Conservation (phyloP, 768 basidiomycete species). For the Mycena galericulata region DNA sequence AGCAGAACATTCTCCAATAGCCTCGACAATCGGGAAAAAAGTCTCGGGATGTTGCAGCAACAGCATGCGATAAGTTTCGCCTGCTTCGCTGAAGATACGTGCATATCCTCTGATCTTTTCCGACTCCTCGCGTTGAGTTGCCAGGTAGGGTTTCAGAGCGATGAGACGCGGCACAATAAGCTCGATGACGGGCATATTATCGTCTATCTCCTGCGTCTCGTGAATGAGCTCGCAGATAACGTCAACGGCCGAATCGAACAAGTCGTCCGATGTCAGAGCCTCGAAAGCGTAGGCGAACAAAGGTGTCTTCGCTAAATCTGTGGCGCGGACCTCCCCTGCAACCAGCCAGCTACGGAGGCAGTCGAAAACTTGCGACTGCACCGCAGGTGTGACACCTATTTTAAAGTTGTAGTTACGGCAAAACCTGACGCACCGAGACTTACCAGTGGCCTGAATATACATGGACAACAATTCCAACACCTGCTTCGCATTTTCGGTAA, state of each 20-base stretch:
- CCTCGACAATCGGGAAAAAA: slow-evolving; percentile 95
- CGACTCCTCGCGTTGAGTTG: slow-evolving; percentile 75
- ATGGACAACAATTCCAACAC: slow-evolving; percentile 84
- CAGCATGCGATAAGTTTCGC: slow-evolving; percentile 93
- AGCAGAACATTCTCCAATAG: slow-evolving; percentile 92
- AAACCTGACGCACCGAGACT: slow-evolving; percentile 40
- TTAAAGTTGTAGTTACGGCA: slow-evolving; percentile 9
- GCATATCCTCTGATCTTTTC: slow-evolving; percentile 92
- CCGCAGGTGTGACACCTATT: slow-evolving; percentile 83
- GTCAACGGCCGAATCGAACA: slow-evolving; percentile 96
- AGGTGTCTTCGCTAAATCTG: slow-evolving; percentile 76
- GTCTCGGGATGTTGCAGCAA: slow-evolving; percentile 91
- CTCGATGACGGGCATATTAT: slow-evolving; percentile 91
- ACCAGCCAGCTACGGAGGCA: slow-evolving; percentile 90
- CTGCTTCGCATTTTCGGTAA: slow-evolving; percentile 75
- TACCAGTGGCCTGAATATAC: slow-evolving; percentile 92
- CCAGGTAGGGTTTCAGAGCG: slow-evolving; percentile 72
- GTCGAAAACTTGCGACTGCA: slow-evolving; percentile 86
- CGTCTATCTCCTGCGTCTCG: slow-evolving; percentile 97
- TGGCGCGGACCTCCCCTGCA: slow-evolving; percentile 83
- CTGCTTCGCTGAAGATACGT: slow-evolving; percentile 95
- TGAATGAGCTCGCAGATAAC: slow-evolving; percentile 95
- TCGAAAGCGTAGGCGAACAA: slow-evolving; percentile 87
- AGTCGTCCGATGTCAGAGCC: slow-evolving; percentile 82
- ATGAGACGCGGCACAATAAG: slow-evolving; percentile 90